Evolutionary conservation across 2,329 filamentous ascomycete genomes (phyloP), one percentile per base, ranked within the genome.

Genomic region (Knoxdaviesia capensis): DNA sequence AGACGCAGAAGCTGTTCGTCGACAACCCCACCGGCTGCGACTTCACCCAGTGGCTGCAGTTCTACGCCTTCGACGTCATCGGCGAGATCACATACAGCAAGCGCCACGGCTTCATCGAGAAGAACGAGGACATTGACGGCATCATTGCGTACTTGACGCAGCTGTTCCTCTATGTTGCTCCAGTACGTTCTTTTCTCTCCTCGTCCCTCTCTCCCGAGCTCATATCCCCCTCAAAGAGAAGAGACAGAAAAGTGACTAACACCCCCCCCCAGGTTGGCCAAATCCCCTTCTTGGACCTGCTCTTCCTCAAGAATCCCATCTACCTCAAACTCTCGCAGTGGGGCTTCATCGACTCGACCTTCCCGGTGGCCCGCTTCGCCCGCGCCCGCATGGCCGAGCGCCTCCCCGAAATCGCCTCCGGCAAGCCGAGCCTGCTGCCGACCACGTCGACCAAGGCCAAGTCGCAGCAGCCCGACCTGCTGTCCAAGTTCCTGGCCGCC

Each of bases 11-110:
- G 2, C 52, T 77, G 3, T 79, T 66, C 48, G 66, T 62, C n/a
- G 52, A 56, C 28, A 59, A 61, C 29, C 46, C 54, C 0, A 47
- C 48, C n/a, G 49, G 51, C 29, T 81, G 76, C 51, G 71, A 82
- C 52, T 78, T 84, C 43, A 72, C 74, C 1, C 63, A 66, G 44
- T 86, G 81, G 81, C 60, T 87, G 44, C 81, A 87, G 52, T 86
- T 77, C 53, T 86, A 82, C 49, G 82, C 82, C 0, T 87, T 87
- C 51, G 82, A 87, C 52, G 80, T 86, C 9, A 85, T 85, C 47
- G 80, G 80, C 5, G 76, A 82, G 46, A 71, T 86, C 51, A 85
- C 80, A 0, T 86, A 82, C 59, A 76, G 73, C 54, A 82, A 82
- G 54, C 66, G 78, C 0, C 69, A 85, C 44, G 82, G 82, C 0